phyloP scores from a whole-genome alignment of 1,284 basidiomycete genomes.

The Tremellales sp. region DNA sequence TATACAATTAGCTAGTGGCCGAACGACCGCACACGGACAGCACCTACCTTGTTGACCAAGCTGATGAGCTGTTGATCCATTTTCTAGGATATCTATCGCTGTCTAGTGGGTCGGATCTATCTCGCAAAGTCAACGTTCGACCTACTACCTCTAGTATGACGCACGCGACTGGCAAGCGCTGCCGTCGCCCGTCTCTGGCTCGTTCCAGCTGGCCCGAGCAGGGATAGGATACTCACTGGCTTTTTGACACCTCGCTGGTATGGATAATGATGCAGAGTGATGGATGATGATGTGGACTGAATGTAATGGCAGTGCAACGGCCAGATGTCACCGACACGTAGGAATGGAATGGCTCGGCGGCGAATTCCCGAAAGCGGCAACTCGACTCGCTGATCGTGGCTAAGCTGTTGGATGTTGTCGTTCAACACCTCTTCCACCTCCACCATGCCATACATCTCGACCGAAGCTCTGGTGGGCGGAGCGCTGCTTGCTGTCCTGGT shows the following conservation, averaged over 20 bases:
- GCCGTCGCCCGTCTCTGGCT: too few relatives aligned
- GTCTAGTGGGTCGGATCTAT: too few relatives aligned
- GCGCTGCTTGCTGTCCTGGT: constrained; percentile 36
- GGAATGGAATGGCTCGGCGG: not conserved
- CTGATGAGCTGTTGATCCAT: constrained; percentile 51
- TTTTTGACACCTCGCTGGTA: too few relatives aligned
- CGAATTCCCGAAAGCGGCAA: constrained; percentile 13
- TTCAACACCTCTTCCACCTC: not conserved
- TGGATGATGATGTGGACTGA: too few relatives aligned
- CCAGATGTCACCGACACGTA: not conserved
- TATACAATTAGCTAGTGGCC: constrained; percentile 4
- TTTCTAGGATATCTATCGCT: too few relatives aligned
- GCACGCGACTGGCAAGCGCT: constrained; percentile 11
- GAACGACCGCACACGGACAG: not conserved
- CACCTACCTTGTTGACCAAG: constrained; percentile 49
- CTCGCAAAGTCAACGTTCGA: too few relatives aligned
- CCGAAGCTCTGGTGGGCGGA: constrained; percentile 40
- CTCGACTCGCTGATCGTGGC: constrained; percentile 4
- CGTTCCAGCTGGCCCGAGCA: too few relatives aligned
- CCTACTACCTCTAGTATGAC: too few relatives aligned
- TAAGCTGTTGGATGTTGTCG: too few relatives aligned
- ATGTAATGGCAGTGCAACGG: not conserved
- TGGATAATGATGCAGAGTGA: too few relatives aligned
- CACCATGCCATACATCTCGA: constrained; percentile 46
- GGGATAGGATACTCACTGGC: too few relatives aligned